Evolutionary conservation across 148 eudicot species (phyloP), one percentile per base, ranked within the genome.

Genomic region (Agrostemma githago): DNA sequence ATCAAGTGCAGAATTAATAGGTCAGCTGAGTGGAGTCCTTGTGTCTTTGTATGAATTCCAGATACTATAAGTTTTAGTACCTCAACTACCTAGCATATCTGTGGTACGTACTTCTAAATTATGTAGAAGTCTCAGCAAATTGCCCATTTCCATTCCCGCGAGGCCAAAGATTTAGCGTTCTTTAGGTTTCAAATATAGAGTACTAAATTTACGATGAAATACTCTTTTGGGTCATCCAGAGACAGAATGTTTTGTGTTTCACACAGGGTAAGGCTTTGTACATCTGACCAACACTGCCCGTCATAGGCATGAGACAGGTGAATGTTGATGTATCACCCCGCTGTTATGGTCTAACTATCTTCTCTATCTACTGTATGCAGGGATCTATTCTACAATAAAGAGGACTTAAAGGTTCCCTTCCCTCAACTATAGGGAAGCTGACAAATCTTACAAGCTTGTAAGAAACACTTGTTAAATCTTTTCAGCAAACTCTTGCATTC

Each of bases 381-480:
- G 85, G 98, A 94, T 84, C 85, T 94, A 40, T 94, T 97, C 17
- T 84, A 87, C 82, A 94, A 94, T 69, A 77, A 42, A 78, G n/a
- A n/a, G 90, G 87, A 20, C 85, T 94, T 21, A 87, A 78, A 70
- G 98, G 90, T 58, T 68, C 77, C 80, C 85, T 94, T 83, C 98
- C 98, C 19, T 12, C 81, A 68, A 71, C 86, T 59, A 89, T 94
- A 34, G 90, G 89, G 61, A 81, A 83, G 63, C 66, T 94, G 78
- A 72, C 80, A 76, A 82, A 85, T 38, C 85, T 94, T 70, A 51
- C 79, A 17, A 79, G 40, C 58, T 76, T 91, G 98, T 91, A 84
- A 94, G 97, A 46, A 69, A 68, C 34, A 26, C 17, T 41, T 41
- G 26, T 5, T 60, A 20, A 70, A 51, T 2, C 56, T 66, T 82